Base-by-base conservation (phyloP, 2,329 filamentous ascomycete genomes). In the Colletotrichum costaricense region DNA sequence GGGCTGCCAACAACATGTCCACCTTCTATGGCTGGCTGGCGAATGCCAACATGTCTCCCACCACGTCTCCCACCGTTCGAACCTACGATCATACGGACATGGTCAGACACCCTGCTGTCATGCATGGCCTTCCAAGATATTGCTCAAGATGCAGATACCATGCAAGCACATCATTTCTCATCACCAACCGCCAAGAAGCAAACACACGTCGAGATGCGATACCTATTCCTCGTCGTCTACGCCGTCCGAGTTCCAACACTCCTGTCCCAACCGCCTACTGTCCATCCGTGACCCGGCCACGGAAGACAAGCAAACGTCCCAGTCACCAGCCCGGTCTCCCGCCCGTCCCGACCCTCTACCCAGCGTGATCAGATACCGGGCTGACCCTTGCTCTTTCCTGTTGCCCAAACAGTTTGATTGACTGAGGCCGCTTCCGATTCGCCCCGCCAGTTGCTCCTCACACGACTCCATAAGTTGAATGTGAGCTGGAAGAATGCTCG, bases 181-280 rank as follows among this genome's bases (percentile, higher is more conserved):
- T 72, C 69, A 72, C 69, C 69, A 69, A 72, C 69, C 59, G 69
- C 69, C 69, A 72, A 69, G 69, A 57, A n/a, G 33, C 52, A 65
- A 65, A 56, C 63, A 65, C 5, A n/a, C 6, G 42, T n/a, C 42
- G 6, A 65, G 26, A 42, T 56, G 33, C 49, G 57, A 49, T 49
- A 22, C 19, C 42, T 0, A 12, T 35, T 12, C 33, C 33, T 35
- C 33, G 33, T 35, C 42, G 42, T 49, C 42, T 8, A 22, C 42
- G 42, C 19, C 42, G 42, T 49, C 7, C 42, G 2, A 22, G 38
- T 42, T 42, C 42, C 16, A 49, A 22, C 42, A 49, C 38, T 56
- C 52, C 55, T 7, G 16, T 26, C 14, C 16, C 63, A 35, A 28
- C 26, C 46, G 57, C 63, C 19, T 22, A n/a, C 19, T 19, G 42